phyloP scores from a whole-genome alignment of 192 early-diverging fungal genomes.

The Cladochytrium replicatum region DNA sequence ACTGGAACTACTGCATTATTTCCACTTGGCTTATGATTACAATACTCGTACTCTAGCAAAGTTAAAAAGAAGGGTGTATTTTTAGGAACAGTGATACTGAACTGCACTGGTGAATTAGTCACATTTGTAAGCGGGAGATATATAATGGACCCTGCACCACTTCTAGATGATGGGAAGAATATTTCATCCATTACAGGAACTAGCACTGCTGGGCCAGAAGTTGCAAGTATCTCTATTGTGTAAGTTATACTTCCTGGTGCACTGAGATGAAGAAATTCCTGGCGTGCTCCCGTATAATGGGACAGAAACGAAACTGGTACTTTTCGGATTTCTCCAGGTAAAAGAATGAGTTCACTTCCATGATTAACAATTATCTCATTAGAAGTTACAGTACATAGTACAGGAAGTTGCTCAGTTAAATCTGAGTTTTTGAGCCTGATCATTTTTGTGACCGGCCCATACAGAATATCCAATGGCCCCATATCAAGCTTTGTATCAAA shows the following conservation, averaged over 20 bases:
- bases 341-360: slow-evolving; percentile 17
- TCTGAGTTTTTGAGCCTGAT: slow-evolving; percentile 22
- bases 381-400: slow-evolving; percentile 21
- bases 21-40: slow-evolving; percentile 12
- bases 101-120: slow-evolving; percentile 6
- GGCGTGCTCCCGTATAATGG: slow-evolving; percentile 25
- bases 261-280: slow-evolving; percentile 26
- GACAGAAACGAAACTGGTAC: slow-evolving; percentile 29
- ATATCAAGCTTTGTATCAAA: slow-evolving; percentile 40
- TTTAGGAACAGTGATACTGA: slow-evolving; percentile 20
- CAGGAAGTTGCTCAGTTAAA: slow-evolving; percentile 10
- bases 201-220: slow-evolving; percentile 32
- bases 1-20: slow-evolving; percentile 1
- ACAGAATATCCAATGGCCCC: slow-evolving; percentile 45
- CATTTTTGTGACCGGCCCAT: slow-evolving; percentile 19
- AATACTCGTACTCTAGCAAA: slow-evolving; percentile 20
- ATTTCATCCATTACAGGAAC: slow-evolving; percentile 39
- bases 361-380: slow-evolving; percentile 36
- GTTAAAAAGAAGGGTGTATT: slow-evolving; percentile 24
- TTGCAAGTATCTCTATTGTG: slow-evolving; percentile 17
- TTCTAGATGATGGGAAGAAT: slow-evolving; percentile 20
- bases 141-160: slow-evolving; percentile 6
- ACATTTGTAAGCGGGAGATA: slow-evolving; percentile 38
- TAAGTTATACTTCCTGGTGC: slow-evolving; percentile 22
- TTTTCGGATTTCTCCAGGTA: slow-evolving; percentile 23